Percentiles rank a stretch among this genome's conserved stretches.
These are phyloP conservation scores for Chrysanthemum seticuspe DNA, from an alignment of 129 eudicot genomes.

Conservation along the genomic window DNA sequence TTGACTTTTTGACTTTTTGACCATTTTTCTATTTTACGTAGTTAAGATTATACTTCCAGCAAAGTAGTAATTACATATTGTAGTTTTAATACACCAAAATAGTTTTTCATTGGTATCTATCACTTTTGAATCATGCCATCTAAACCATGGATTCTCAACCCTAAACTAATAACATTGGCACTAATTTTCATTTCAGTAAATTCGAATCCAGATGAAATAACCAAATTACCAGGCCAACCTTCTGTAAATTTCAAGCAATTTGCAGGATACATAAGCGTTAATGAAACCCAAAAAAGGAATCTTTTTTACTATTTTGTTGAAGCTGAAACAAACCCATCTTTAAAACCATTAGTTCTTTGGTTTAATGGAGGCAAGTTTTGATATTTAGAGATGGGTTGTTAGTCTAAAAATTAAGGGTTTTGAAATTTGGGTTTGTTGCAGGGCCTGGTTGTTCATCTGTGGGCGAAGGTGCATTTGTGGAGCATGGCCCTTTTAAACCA, in stretches of 20 bases:
- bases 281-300: conserved; percentile 41
- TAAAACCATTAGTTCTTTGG: conserved; percentile 79
- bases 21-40: no score
- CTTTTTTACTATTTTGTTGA: conserved; percentile 72
- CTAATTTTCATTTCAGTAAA: background rate
- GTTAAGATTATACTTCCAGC: no score
- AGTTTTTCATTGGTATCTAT: background rate
- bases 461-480: conserved; percentile 82
- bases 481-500: conserved; percentile 85
- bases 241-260: conserved; percentile 55
- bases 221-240: conserved; percentile 65
- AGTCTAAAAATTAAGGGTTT: no score
- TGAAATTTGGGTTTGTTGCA: conserved; percentile 18
- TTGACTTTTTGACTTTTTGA: no score
- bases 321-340: conserved; percentile 58
- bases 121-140: conserved; percentile 39
- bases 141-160: conserved; percentile 36
- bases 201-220: conserved; percentile 42
- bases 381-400: background rate
- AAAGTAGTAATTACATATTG: no score
- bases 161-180: conserved; percentile 19
- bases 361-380: conserved; percentile 61
- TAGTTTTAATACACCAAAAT: no score
- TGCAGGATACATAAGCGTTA: conserved; percentile 53
- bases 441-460: conserved; percentile 93